These are phyloP conservation scores for Xylogone sp. DNA, from an alignment of 2,329 filamentous ascomycete genomes.

Conservation along the genomic window DNA sequence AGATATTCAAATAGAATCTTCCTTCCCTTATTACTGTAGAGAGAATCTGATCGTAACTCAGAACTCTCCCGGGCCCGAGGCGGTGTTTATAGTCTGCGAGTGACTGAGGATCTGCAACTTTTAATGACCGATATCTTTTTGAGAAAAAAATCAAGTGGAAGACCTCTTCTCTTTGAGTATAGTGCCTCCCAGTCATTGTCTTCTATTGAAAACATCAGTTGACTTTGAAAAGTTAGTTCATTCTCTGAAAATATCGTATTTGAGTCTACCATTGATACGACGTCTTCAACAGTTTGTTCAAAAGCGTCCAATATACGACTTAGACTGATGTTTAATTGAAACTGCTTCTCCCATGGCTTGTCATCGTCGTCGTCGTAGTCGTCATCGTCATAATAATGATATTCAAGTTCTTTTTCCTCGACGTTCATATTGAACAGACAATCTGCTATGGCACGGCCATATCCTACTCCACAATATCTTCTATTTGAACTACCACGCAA, in stretches of 20 bases:
- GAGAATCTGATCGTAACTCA: background rate
- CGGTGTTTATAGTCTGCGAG: background rate
- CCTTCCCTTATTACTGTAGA: background rate
- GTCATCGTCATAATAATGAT: too few relatives aligned
- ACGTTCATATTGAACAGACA: too few relatives aligned
- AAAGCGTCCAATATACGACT: too few relatives aligned
- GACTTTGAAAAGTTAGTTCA: background rate
- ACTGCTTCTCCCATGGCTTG: too few relatives aligned
- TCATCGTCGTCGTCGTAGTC: too few relatives aligned
- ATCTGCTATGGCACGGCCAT: too few relatives aligned
- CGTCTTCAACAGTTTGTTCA: background rate
- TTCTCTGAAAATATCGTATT: background rate
- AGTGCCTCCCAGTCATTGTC: background rate
- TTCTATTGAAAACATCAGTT: background rate
- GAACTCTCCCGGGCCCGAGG: background rate
- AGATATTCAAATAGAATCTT: background rate
- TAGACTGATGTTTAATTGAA: too few relatives aligned
- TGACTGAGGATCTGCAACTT: background rate
- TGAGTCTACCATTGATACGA: background rate
- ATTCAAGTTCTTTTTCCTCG: too few relatives aligned
- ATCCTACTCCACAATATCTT: too few relatives aligned
- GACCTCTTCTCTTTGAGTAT: background rate
- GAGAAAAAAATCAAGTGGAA: background rate
- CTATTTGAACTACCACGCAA: too few relatives aligned
- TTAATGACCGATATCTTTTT: background rate